These are phyloP conservation scores for Citrus reticulata DNA, from an alignment of 345 rosid genomes.

Conservation along the genomic window DNA sequence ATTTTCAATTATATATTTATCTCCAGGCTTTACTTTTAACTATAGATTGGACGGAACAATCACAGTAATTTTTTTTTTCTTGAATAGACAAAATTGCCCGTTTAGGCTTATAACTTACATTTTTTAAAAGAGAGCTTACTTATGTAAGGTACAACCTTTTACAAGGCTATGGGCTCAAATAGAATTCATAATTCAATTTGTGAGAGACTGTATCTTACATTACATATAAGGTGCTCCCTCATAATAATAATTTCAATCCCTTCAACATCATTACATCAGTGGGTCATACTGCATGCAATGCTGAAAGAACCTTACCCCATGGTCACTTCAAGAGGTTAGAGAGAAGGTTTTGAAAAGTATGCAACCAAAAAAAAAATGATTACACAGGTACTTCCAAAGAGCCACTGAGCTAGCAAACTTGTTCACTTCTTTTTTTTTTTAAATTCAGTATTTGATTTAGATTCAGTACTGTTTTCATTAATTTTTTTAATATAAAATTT, in stretches of 20 bases:
- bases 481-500: no score
- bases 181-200: no score
- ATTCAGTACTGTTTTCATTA: no score
- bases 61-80: background rate
- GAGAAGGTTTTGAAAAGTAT: background rate
- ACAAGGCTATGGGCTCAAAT: no score
- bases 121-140: background rate
- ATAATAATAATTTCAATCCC: background rate
- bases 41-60: background rate
- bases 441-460: no score
- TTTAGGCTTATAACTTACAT: background rate
- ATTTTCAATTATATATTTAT: background rate
- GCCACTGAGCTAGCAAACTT: background rate
- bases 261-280: background rate
- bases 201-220: no score
- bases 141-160: no score
- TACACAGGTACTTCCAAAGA: background rate
- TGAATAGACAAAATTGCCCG: background rate
- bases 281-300: background rate
- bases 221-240: no score
- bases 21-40: background rate
- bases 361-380: background rate
- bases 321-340: background rate
- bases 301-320: background rate
- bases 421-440: background rate